These are phyloP conservation scores for Entonaema liquescens DNA, from an alignment of 495 filamentous ascomycete genomes.

Conservation along the genomic window DNA sequence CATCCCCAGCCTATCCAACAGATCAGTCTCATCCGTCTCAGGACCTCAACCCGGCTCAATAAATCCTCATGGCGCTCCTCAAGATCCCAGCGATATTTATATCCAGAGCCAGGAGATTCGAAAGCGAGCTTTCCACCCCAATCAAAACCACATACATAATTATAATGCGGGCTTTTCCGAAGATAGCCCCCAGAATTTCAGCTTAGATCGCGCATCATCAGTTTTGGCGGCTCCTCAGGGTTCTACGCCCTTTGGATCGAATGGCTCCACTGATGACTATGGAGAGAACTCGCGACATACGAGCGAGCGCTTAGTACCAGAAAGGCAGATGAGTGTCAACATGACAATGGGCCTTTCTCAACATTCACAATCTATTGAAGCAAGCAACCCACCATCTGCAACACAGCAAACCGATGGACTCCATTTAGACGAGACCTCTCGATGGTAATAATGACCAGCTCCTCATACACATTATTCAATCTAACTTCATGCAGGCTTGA, in stretches of 20 bases:
- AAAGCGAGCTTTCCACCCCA: conserved; percentile 31
- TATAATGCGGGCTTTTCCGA: conserved; percentile 24
- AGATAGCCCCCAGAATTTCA: conserved; percentile 16
- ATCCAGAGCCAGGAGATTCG: conserved; percentile 45
- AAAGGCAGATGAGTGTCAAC: conserved; percentile 22
- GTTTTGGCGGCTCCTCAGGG: conserved; percentile 18
- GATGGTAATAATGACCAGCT: conserved; percentile 34
- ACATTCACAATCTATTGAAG: conserved; percentile 15
- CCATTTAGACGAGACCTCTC: conserved; percentile 42
- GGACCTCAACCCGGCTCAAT: conserved; percentile 10
- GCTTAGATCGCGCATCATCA: conserved; percentile 11
- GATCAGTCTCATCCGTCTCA: conserved; percentile 24
- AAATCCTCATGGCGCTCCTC: conserved; percentile 46
- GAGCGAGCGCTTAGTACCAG: conserved; percentile 15
- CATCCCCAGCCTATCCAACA: conserved; percentile 15
- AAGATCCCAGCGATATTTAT: conserved; percentile 46
- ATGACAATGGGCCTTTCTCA: conserved; percentile 14
- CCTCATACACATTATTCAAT: not conserved
- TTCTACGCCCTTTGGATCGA: conserved; percentile 35
- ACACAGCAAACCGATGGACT: conserved; percentile 16
- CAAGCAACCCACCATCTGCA: conserved; percentile 8
- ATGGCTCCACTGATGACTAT: conserved; percentile 33
- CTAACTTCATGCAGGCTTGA: conserved; percentile 41
- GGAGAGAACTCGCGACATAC: conserved; percentile 11
- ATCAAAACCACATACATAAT: conserved; percentile 26